Evolutionary conservation across 345 rosid genomes (phyloP), one percentile per base, ranked within the genome.

Genomic region (Lepidium sativum): DNA sequence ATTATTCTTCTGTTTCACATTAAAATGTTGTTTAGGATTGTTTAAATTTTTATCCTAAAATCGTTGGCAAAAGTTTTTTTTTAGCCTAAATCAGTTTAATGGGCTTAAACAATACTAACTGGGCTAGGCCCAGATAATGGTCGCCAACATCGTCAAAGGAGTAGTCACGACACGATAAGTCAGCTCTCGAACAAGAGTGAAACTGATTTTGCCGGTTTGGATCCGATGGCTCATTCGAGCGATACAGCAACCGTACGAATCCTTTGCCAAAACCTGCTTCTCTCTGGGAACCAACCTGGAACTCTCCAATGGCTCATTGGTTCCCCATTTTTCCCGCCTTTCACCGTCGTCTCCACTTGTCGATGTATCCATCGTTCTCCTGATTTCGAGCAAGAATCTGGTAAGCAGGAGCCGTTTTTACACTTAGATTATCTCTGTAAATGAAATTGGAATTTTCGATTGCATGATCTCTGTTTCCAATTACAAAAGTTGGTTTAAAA

Each of bases 281-380:
- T 78, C 54, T 42, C 64, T 38, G 61, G 54, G 20, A 76, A 72
- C 44, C 83, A 80, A 38, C 65, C 83, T 18, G 89, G 79, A 18
- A 34, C 59, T 39, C 84, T 89, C 35, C 97, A 84, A 71, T 89
- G 98, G 98, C 87, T 92, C 5, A 81, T 87, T 59, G 96, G 97
- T 38, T 89, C 91, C 49, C 96, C 89, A 3, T 87, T 89, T 67
- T 79, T 78, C 62, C 83, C 86, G 23, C 84, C 88, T 12, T 78
- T 81, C 63, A 86, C 98, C 37, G 75, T 92, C 67, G 69, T 83
- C 64, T 92, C 98, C 75, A 80, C 91, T 69, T 64, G 89, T 73
- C 75, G 79, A 67, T 92, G 88, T 76, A 80, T 87, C 68, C 87
- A 87, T 70, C 58, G 48, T 16, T 73, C 73, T 78, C 75, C 82